Evolutionary conservation across 2,329 filamentous ascomycete genomes (phyloP), one percentile per base, ranked within the genome.

Genomic region (Aspergillus sergii): DNA sequence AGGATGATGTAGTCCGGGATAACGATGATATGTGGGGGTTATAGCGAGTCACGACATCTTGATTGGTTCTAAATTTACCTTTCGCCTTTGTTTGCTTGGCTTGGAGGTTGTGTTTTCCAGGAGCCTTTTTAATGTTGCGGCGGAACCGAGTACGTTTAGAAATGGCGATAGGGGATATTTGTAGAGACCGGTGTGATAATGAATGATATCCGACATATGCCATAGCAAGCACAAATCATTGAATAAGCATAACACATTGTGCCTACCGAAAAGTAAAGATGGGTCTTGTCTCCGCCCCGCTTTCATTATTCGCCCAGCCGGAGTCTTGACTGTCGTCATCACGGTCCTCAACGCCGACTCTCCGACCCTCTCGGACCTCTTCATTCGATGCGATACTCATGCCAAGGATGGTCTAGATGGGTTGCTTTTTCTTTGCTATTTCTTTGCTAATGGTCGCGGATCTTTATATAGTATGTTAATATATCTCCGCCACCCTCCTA

Each of bases 1-100:
- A 83, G 61, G 81, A 82, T 61, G 82, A 83, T 68, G 63, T 81
- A 55, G 82, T 84, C 2, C 75, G 78, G 68, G 77, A 74, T 62
- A 80, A 82, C 55, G 69, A 75, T 45, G 81, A 83, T 59, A 76
- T 83, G 68, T 83, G 81, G 82, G 80, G 78, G 39, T 75, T 61
- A 46, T 70, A 54, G 50, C 30, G 51, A 55, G 16, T 12, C 28
- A 32, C 9, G 48, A 9, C 3, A 28, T 14, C n/a, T 28, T n/a
- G 16, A 32, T 50, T 50, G 16, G 46, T 19, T 30, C 45, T 26
- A 26, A 26, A 26, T 32, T 32, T 26, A 4, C 16, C 14, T 51
- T 34, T 6, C n/a, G 30, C 21, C 16, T 51, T 51, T 51, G 23
- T 48, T 23, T 23, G 28, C 23, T 41, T 41, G 39, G 39, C 39